Evolutionary conservation across 441 rosid genomes (phyloP).

Genomic region (Populus trichocarpa): DNA sequence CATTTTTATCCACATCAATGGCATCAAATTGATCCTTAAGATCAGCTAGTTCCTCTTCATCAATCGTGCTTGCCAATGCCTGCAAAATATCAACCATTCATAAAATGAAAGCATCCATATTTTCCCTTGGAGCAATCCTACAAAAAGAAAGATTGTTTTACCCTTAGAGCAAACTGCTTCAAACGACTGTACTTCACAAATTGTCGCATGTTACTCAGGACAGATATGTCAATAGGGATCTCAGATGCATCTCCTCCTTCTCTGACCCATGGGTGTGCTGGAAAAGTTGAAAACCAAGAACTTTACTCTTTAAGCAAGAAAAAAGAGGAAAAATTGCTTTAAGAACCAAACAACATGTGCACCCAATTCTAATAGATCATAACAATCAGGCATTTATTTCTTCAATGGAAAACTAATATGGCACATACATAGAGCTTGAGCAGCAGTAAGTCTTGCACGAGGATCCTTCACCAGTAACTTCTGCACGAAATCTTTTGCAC

Average conservation of each 20-base stretch:
- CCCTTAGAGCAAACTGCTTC: conserved; percentile 92
- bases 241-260: conserved; percentile 98
- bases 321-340: not conserved
- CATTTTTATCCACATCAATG: conserved; percentile 90
- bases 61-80: conserved; percentile 91
- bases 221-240: conserved; percentile 95
- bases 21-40: conserved; percentile 95
- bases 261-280: conserved; percentile 97
- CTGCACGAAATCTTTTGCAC: conserved; percentile 88
- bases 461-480: conserved; percentile 91
- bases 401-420: conserved; percentile 1
- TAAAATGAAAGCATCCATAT: conserved; percentile 1
- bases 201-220: conserved; percentile 77
- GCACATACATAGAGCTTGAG: conserved; percentile 87
- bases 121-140: not conserved
- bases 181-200: conserved; percentile 91
- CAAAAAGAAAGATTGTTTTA: conserved; percentile 20
- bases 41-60: conserved; percentile 74
- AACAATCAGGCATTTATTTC: conserved; percentile 2
- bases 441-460: conserved; percentile 83
- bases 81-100: conserved; percentile 28
- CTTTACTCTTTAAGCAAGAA: not conserved
- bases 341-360: not conserved
- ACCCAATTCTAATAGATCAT: conserved; percentile 1
- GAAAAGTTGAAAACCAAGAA: conserved; percentile 29